Percentiles rank a stretch among this genome's conserved stretches.
These are phyloP conservation scores for Phlyctochytrium bullatum DNA, from an alignment of 192 early-diverging fungal species.

Conservation along the genomic window DNA sequence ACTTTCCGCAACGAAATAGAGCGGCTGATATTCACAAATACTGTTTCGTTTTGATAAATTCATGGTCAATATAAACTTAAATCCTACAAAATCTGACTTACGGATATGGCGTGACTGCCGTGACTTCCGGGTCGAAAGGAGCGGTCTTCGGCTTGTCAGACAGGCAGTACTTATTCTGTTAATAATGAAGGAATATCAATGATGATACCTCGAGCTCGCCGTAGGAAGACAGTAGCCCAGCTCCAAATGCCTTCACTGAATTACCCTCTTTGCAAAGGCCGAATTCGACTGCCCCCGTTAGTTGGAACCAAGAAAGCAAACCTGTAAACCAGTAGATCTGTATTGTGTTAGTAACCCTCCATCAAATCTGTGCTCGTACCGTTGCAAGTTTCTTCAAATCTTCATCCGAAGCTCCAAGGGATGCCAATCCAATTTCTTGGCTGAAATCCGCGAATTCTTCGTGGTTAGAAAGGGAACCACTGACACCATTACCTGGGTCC, in stretches of 20 bases:
- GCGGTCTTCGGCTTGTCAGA: slow-evolving; percentile 74
- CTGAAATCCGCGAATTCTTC: slow-evolving; percentile 92
- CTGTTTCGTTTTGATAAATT: too few relatives aligned
- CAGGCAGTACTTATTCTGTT: slow-evolving; percentile 57
- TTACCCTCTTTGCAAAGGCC: slow-evolving; percentile 75
- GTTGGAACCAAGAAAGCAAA: slow-evolving; percentile 78
- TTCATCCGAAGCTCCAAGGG: slow-evolving; percentile 86
- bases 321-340: slow-evolving; percentile 82
- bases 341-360: neutral
- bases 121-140: slow-evolving; percentile 80
- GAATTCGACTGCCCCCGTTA: slow-evolving; percentile 78
- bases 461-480: slow-evolving; percentile 35
- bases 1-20: slow-evolving; percentile 92
- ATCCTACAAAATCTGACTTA: slow-evolving; percentile 10
- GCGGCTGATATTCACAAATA: slow-evolving; percentile 90
- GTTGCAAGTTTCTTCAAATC: slow-evolving; percentile 90
- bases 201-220: slow-evolving; percentile 77
- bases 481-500: slow-evolving; percentile 33
- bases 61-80: neutral
- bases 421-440: slow-evolving; percentile 92
- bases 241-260: slow-evolving; percentile 83
- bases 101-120: slow-evolving; percentile 43
- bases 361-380: slow-evolving; percentile 3
- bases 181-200: neutral
- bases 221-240: slow-evolving; percentile 88